A percentile compares a stretch with the other conserved stretches of the same genome.
phyloP scores from a whole-genome alignment of 148 eudicot species.

The Pouteria glomerata region DNA sequence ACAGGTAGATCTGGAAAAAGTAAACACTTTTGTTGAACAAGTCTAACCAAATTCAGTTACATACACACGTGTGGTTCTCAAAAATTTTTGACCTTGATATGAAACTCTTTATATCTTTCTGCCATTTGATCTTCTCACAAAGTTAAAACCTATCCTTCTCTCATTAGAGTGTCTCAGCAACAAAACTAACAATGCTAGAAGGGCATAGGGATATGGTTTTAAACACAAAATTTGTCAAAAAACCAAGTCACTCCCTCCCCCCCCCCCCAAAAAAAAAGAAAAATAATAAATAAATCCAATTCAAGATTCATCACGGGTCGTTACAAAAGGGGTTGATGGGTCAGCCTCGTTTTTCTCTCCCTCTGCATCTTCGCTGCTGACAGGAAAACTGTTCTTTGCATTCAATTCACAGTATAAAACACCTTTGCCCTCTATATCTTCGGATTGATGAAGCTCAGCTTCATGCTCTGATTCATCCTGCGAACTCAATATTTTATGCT shows the following conservation, averaged over 20 bases:
- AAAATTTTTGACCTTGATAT: neutral
- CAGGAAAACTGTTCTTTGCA: slow-evolving; percentile 21
- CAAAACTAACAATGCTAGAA: slow-evolving; percentile 1
- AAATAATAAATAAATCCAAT: neutral
- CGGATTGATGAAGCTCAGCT: slow-evolving; percentile 13
- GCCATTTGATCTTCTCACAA: slow-evolving; percentile 1
- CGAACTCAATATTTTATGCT: neutral
- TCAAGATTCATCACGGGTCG: slow-evolving; percentile 7
- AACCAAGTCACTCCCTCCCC: neutral
- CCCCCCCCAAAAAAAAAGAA: neutral
- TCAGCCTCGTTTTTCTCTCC: slow-evolving; percentile 11
- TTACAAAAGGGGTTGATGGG: slow-evolving; percentile 10
- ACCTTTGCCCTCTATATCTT: slow-evolving; percentile 31
- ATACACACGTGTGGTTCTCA: slow-evolving; percentile 12
- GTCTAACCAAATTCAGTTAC: neutral
- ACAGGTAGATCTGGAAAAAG: too few species aligned
- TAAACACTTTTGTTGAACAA: neutral
- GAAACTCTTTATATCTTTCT: neutral
- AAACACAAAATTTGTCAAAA: neutral
- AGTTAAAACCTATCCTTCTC: neutral
- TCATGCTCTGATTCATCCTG: slow-evolving; percentile 16
- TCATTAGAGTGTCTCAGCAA: neutral
- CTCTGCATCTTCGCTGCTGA: slow-evolving; percentile 21
- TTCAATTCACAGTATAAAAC: slow-evolving; percentile 41
- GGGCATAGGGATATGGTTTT: neutral